Evolutionary conservation across 257 asterid genomes (phyloP).

Genomic region (Solanum tarapatanum): DNA sequence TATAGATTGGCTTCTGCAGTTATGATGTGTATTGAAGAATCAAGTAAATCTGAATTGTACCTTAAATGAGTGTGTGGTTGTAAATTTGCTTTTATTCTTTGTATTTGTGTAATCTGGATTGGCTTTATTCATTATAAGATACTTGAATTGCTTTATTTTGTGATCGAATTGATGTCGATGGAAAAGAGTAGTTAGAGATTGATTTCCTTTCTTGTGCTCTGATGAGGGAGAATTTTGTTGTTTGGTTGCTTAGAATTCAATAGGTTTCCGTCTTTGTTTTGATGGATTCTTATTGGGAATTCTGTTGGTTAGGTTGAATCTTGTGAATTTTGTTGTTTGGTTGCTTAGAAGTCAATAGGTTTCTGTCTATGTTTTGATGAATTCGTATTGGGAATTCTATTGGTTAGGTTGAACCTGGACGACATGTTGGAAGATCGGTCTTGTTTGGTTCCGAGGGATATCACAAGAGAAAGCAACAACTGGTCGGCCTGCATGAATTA

Average conservation of each 20-base stretch:
- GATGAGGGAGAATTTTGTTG: background rate
- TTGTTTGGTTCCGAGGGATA: slow-evolving; percentile 64
- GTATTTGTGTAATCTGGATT: background rate
- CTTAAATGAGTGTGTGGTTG: slow-evolving; percentile 13
- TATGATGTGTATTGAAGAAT: background rate
- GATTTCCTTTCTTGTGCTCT: background rate
- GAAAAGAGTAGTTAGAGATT: background rate
- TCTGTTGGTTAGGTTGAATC: background rate
- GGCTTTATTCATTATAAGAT: background rate
- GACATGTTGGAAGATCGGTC: slow-evolving; percentile 75
- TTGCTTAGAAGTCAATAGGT: background rate
- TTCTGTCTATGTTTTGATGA: background rate
- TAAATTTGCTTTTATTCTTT: background rate
- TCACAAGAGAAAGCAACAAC: slow-evolving; percentile 35
- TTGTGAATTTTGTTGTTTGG: background rate
- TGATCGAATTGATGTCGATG: background rate
- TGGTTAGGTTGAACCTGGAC: slow-evolving; percentile 16
- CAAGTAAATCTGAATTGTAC: background rate
- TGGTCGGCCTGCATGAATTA: slow-evolving; percentile 52
- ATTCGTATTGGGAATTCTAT: background rate
- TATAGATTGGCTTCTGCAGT: slow-evolving; percentile 6
- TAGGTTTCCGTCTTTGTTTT: background rate
- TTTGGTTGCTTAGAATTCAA: background rate
- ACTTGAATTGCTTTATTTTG: background rate
- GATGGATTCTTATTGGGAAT: background rate